Conservation (phyloP, 2,329 filamentous ascomycete species). For the Stagonosporopsis vannaccii region DNA sequence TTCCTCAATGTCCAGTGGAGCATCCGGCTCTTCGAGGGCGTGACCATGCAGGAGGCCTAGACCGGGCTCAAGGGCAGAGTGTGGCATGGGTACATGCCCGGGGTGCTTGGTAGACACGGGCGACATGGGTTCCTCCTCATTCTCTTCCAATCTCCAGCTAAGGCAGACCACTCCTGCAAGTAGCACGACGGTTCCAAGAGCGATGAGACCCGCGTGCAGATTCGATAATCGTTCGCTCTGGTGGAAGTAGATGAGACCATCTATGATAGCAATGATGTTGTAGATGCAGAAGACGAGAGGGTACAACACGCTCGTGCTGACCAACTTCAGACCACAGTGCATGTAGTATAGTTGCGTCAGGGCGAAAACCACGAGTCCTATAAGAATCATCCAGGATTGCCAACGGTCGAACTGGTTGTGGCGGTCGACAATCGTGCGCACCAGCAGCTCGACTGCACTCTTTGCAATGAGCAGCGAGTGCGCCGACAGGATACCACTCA, state of each 20-base stretch:
- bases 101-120: slow-evolving; percentile 46
- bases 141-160: slow-evolving; percentile 90
- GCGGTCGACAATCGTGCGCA: slow-evolving; percentile 82
- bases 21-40: slow-evolving; percentile 60
- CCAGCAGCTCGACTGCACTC: slow-evolving; percentile 92
- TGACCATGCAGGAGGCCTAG: slow-evolving; percentile 80
- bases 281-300: slow-evolving; percentile 98
- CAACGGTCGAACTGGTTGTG: slow-evolving; percentile 94
- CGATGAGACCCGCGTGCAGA: slow-evolving; percentile 80
- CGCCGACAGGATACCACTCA: slow-evolving; percentile 89
- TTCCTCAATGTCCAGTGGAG: slow-evolving; percentile 39
- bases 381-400: slow-evolving; percentile 91
- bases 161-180: slow-evolving; percentile 87
- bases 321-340: slow-evolving; percentile 89
- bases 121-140: slow-evolving; percentile 64
- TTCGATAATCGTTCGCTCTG: slow-evolving; percentile 82
- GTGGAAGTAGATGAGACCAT: slow-evolving; percentile 95
- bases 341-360: slow-evolving; percentile 94
- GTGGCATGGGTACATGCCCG: slow-evolving; percentile 52
- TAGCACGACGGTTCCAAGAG: slow-evolving; percentile 84
- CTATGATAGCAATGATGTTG: slow-evolving; percentile 97
- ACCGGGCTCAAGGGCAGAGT: slow-evolving; percentile 79
- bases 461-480: slow-evolving; percentile 94
- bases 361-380: slow-evolving; percentile 81
- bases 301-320: slow-evolving; percentile 94